These are phyloP conservation scores for Rhodomyrtus tomentosa DNA, from an alignment of 345 rosid genomes.

Conservation along the genomic window DNA sequence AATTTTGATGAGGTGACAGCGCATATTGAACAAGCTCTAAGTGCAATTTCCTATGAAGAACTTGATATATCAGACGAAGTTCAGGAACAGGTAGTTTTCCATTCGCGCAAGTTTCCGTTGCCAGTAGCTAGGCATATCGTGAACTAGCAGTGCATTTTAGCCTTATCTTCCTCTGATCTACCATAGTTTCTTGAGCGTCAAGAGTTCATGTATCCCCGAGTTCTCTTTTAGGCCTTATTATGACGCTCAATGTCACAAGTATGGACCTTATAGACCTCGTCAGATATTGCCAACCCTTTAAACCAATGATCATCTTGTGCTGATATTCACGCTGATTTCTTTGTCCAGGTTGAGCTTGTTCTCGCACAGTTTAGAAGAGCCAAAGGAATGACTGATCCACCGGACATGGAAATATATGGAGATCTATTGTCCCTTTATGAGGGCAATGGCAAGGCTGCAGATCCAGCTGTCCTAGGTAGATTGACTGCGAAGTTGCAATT, in stretches of 20 bases:
- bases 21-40: slow-evolving; percentile 60
- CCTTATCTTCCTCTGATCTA: not conserved
- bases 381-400: slow-evolving; percentile 63
- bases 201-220: not conserved
- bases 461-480: slow-evolving; percentile 41
- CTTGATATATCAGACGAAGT: slow-evolving; percentile 97
- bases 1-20: slow-evolving; percentile 60
- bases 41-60: slow-evolving; percentile 51
- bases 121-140: not conserved
- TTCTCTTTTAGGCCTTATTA: not conserved
- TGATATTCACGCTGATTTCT: not conserved
- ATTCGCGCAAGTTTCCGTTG: not conserved
- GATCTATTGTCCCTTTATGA: slow-evolving; percentile 61
- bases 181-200: not conserved
- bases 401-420: slow-evolving; percentile 44
- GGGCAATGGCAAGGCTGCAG: slow-evolving; percentile 29
- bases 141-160: not conserved
- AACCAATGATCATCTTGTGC: not conserved
- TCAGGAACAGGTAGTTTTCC: slow-evolving; percentile 68
- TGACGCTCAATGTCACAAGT: not conserved
- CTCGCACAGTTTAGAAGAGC: slow-evolving; percentile 85
- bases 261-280: not conserved
- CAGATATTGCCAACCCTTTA: not conserved
- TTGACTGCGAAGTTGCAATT: slow-evolving; percentile 65
- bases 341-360: slow-evolving; percentile 80